Evolutionary conservation across 768 basidiomycete species (phyloP), one percentile per base, ranked within the genome.

Genomic region (Strobilomyces confusus): DNA sequence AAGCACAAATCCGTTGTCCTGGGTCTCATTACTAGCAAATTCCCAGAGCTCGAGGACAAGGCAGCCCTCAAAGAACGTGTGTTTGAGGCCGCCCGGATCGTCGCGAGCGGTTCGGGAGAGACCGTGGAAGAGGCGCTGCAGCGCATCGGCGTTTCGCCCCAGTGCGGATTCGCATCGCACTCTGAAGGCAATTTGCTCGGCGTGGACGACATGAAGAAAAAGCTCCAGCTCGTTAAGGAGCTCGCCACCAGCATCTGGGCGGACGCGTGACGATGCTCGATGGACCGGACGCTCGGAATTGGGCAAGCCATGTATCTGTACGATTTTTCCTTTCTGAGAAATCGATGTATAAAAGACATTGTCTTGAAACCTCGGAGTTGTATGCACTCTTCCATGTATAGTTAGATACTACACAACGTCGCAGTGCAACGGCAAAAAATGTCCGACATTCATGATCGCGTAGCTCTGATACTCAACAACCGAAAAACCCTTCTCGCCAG

Each of bases 121-220:
- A 68, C 71, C 5, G 57, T 67, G 40, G 74, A 74, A 46, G 71
- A 74, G 48, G 78, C 78, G 9, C 2, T 60, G 34, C 34, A 55
- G 42, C 74, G 73, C 52, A 69, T 80, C 26, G 68, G 69, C 44
- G 69, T 80, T 52, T 74, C 73, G n/a, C 75, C 78, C 1, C 79
- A 80, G 63, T 80, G 79, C 48, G 80, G 79, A 12, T 80, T 79
- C 55, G 77, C 77, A 15, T 73, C 70, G 7, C 77, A 77, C 53
- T 62, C 71, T 2, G 77, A 77, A 37, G 77, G 78, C 0, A 80
- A 79, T 58, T 55, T 60, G 33, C 68, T 79, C 17, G 54, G 50
- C 5, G 60, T 63, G 17, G 66, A 69, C 4, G 73, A 76, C 46
- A 71, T 77, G 61, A 63, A 63, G 45, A 57, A 45, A 20, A 66